Conservation (phyloP, 2,329 filamentous ascomycete genomes). For the Grosmannia clavigera region DNA sequence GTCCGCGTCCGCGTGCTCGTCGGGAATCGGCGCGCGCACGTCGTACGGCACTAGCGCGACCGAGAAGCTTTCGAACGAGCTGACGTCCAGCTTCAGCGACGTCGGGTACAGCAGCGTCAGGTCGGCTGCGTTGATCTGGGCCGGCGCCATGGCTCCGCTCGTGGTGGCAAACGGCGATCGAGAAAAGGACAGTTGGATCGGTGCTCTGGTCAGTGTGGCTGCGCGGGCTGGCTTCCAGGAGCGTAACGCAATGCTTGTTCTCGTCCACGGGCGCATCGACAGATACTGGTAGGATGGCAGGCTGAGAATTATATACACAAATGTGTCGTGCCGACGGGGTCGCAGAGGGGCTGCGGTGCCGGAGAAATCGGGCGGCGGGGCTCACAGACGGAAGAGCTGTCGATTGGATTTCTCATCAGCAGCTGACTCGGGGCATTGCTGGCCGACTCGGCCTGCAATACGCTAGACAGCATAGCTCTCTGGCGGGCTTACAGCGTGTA, state of each 20-base stretch:
- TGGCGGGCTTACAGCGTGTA: background rate
- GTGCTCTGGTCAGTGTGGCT: too few relatives aligned
- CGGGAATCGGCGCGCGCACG: conserved; percentile 28
- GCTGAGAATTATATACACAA: too few relatives aligned
- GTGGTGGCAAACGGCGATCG: background rate
- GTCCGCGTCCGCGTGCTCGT: conserved; percentile 31
- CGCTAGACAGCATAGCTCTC: too few relatives aligned
- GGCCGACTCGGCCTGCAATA: background rate
- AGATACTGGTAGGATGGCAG: too few relatives aligned
- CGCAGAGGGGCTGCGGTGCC: background rate
- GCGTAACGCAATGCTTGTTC: too few relatives aligned
- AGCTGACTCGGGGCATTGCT: background rate
- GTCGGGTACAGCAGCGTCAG: conserved; percentile 17
- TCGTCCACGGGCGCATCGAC: too few relatives aligned
- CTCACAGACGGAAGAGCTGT: background rate
- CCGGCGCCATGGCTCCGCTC: background rate
- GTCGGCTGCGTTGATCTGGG: background rate
- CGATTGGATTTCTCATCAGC: too few relatives aligned
- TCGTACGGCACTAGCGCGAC: conserved; percentile 20
- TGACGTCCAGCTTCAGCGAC: conserved; percentile 14
- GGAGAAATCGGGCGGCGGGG: background rate
- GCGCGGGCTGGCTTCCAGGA: too few relatives aligned
- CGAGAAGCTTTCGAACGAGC: conserved; percentile 13
- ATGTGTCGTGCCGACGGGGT: too few relatives aligned
- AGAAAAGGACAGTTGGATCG: too few relatives aligned